Conservation (phyloP, 257 asterid genomes). For the Osmanthus fragrans region DNA sequence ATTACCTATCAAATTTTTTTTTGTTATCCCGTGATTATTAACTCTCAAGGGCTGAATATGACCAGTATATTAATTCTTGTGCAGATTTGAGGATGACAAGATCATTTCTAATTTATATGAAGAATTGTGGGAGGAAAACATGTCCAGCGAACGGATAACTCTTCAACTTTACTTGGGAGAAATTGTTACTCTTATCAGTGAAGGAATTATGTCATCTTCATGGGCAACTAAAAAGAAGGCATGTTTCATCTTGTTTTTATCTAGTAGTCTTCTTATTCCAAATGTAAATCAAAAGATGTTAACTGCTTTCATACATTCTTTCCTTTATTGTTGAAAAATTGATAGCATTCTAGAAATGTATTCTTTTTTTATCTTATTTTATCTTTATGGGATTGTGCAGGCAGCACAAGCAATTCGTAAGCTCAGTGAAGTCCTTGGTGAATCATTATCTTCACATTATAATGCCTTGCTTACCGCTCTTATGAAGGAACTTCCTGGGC, state of each 20-base stretch:
- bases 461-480: constrained; percentile 68
- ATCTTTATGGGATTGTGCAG: constrained; percentile 48
- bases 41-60: constrained; percentile 14
- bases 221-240: constrained; percentile 96
- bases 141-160: constrained; percentile 86
- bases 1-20: background rate
- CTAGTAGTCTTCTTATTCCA: constrained; percentile 5
- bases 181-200: constrained; percentile 72
- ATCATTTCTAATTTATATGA: constrained; percentile 70
- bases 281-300: constrained; percentile 3
- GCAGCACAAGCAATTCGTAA: constrained; percentile 79
- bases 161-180: constrained; percentile 88
- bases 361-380: background rate
- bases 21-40: constrained; percentile 13
- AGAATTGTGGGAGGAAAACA: constrained; percentile 97
- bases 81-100: constrained; percentile 97
- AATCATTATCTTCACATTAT: constrained; percentile 74
- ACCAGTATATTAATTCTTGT: constrained; percentile 11
- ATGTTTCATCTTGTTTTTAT: constrained; percentile 25
- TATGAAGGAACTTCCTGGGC: constrained; percentile 92
- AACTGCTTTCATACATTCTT: constrained; percentile 5
- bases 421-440: constrained; percentile 89
- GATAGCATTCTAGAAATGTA: constrained; percentile 8
- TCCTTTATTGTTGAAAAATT: constrained; percentile 12
- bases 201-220: constrained; percentile 77